Base-by-base conservation (phyloP, 2,329 filamentous ascomycete species). In the Capronia coronata region DNA sequence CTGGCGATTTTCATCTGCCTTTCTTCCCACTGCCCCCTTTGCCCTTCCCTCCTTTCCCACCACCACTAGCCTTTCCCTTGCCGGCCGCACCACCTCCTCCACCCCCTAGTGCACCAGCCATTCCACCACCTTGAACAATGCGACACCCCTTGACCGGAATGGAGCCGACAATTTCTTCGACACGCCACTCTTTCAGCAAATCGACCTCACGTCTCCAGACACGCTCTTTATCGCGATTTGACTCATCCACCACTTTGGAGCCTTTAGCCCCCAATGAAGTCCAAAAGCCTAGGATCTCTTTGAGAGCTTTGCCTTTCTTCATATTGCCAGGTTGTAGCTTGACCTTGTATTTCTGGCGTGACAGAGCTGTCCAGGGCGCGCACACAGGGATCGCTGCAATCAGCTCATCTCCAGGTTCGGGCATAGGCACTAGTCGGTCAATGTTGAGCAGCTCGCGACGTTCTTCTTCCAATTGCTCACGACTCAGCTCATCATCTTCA, bases 301-400 rank as follows among this genome's bases (percentile, higher is more conserved):
- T 87, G 41, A 95, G 82, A 0, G 89, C 90, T 66, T 96, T 97
- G 8, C 93, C 91, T 71, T 95, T 95, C 75, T 97, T 98, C 56
- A 84, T 77, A 0, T 82, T 70, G 0, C 93, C 93, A 0, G 93
- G 93, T 68, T 97, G 93, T 61, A 98, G 68, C 73, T 98, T 98
- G 46, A 83, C 87, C 68, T 94, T 94, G 74, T 96, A 97, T 69
- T 96, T 96, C 69, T 85, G 86, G 48, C 78, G 79, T 2, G 69
- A 69, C 47, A 83, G 65, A 0, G 80, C 75, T n/a, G 72, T 70
- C 80, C 80, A 83, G 1, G 80, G 80, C 8, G 80, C 80, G 47
- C 78, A 81, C 5, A 83, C 71, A 1, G 80, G 78, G 42, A 83
- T 75, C 0, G 78, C 79, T 38, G 77, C 75, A 6, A 74, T 59